Evolutionary conservation across 176 grass and related monocot genomes (phyloP), one percentile per base, ranked within the genome.

Genomic region (Oryza longistaminata): DNA sequence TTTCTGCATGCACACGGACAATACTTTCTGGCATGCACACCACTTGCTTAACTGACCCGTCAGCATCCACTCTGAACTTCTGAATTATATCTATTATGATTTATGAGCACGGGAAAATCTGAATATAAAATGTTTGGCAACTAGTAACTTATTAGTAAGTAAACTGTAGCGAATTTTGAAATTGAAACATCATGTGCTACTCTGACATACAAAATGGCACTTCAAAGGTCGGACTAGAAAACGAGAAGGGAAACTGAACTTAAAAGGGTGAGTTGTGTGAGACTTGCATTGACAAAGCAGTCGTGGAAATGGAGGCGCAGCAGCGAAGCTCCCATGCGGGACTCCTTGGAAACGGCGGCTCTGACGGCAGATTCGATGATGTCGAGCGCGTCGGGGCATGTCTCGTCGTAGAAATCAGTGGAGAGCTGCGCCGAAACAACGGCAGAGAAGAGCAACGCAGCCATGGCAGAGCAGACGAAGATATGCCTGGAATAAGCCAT

Each of bases 241-340:
- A 58, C 52, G 52, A 21, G 52, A 21, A 21, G 52, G 52, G 8
- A 21, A 58, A 58, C 2, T 58, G 17, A 58, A 21, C 52, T 21
- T 19, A 17, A 1, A 4, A 53, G 52, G 52, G 15, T 55, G 50
- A 55, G 0, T n/a, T 58, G 52, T 58, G 52, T 55, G 53, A 7
- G 2, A 81, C 65, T 87, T 85, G 29, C 84, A 78, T 92, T 85
- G 73, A 89, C 87, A 50, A 87, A 92, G 46, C 84, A 89, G 62
- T 89, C 87, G 64, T 87, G 84, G 71, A 89, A 92, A 84, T 92
- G 87, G 53, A 92, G 87, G 39, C 83, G 87, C 22, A 92, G 87
- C 61, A 93, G 62, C 2, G 91, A 93, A 8, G 89, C 92, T 2
- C 86, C 92, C 92, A 91, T 91, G 73, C 92, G 92, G 40, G 80